Conservation (phyloP, 2,329 filamentous ascomycete species). For the Xylaria digitata region DNA sequence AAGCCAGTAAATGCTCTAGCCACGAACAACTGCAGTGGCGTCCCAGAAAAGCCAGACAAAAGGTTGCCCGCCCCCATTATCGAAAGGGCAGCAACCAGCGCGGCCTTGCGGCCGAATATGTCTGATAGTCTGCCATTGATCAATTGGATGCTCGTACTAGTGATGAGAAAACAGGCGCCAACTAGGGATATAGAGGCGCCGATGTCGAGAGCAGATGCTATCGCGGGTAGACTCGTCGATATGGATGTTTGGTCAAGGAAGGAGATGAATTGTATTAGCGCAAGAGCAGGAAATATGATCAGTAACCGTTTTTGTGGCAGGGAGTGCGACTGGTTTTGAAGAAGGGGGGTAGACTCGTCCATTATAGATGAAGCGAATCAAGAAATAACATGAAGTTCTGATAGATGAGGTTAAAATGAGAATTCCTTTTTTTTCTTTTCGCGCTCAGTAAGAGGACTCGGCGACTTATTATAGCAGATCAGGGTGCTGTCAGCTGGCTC, state of each 20-base stretch:
- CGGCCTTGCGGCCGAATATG: conserved; percentile 23
- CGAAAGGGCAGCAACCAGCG: conserved; percentile 10
- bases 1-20: conserved; percentile 23
- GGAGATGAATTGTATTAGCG: conserved; percentile 23
- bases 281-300: conserved; percentile 19
- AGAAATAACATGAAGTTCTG: no score
- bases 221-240: conserved; percentile 23
- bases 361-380: neutral
- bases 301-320: conserved; percentile 12
- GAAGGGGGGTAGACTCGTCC: conserved; percentile 21
- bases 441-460: no score
- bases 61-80: conserved; percentile 12
- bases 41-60: conserved; percentile 10
- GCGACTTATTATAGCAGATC: no score
- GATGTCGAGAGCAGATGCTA: conserved; percentile 15
- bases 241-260: conserved; percentile 22
- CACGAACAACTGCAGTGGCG: conserved; percentile 6
- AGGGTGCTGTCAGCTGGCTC: no score
- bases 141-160: conserved; percentile 23
- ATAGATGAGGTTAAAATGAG: no score
- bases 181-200: conserved; percentile 23
- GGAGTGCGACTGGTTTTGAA: conserved; percentile 17
- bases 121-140: conserved; percentile 25
- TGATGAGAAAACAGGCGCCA: conserved; percentile 22
- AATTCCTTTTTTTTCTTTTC: no score